Evolutionary conservation across 1,284 basidiomycete species (phyloP).

Genomic region (Malassezia brasiliensis): DNA sequence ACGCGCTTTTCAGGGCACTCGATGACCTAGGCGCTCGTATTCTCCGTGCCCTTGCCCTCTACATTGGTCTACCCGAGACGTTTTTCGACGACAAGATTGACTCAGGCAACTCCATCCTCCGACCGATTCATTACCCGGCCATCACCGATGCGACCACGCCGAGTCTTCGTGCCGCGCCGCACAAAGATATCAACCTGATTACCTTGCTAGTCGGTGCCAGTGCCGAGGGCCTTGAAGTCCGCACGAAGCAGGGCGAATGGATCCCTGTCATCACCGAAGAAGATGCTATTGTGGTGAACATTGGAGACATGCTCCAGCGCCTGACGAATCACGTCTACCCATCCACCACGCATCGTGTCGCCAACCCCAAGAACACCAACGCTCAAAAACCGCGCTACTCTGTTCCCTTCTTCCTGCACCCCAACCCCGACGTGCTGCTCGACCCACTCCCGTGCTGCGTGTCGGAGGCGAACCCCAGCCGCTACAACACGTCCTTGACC

Average conservation of each 20-base stretch:
- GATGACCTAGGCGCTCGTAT: slow-evolving; percentile 6
- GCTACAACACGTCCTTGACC: slow-evolving; percentile 2
- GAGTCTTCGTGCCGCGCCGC: slow-evolving; percentile 5
- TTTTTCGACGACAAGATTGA: slow-evolving; percentile 7
- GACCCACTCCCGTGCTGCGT: slow-evolving; percentile 8
- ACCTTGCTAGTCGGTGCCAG: slow-evolving; percentile 11
- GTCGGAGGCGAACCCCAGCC: slow-evolving; percentile 2
- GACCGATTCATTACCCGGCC: slow-evolving; percentile 7
- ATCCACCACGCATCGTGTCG: slow-evolving; percentile 11
- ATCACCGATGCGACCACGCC: background rate
- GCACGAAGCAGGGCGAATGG: slow-evolving; percentile 2
- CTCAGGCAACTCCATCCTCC: slow-evolving; percentile 8
- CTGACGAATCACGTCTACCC: slow-evolving; percentile 11
- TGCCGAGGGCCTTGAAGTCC: slow-evolving; percentile 11
- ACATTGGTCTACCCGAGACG: slow-evolving; percentile 1
- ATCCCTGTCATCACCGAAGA: slow-evolving; percentile 5
- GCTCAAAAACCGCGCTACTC: background rate
- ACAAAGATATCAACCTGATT: slow-evolving; percentile 12
- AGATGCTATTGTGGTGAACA: slow-evolving; percentile 12
- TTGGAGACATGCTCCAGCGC: slow-evolving; percentile 13
- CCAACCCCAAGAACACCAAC: slow-evolving; percentile 1
- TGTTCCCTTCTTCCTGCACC: slow-evolving; percentile 12
- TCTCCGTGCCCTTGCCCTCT: slow-evolving; percentile 4
- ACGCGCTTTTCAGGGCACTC: background rate
- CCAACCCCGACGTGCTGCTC: slow-evolving; percentile 7